These are phyloP conservation scores for Paspalum notatum DNA, from an alignment of 176 grass and related monocot species.

Conservation along the genomic window DNA sequence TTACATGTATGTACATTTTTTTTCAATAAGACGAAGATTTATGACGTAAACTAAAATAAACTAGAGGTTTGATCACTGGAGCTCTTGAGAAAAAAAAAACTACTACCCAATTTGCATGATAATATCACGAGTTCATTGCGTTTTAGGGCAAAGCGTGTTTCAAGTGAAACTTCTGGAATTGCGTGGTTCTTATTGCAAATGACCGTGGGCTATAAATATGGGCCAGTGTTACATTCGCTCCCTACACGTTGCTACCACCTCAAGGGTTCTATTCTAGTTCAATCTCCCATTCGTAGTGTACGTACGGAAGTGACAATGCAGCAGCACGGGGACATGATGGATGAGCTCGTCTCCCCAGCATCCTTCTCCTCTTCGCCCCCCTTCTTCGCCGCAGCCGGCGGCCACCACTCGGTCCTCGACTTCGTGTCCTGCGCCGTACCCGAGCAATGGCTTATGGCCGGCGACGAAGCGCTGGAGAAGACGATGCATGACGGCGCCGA, in stretches of 20 bases:
- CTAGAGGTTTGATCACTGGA: too few relatives aligned
- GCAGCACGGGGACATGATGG: background rate
- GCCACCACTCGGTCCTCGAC: slow-evolving; percentile 27
- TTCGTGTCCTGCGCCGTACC: slow-evolving; percentile 26
- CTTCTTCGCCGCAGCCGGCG: background rate
- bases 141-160: too few relatives aligned
- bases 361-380: slow-evolving; percentile 3
- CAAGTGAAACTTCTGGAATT: too few relatives aligned
- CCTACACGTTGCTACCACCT: background rate
- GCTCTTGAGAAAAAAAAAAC: too few relatives aligned
- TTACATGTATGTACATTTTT: too few relatives aligned
- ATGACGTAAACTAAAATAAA: too few relatives aligned
- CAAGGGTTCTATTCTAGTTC: background rate
- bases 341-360: background rate
- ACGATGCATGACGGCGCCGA: background rate
- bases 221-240: too few relatives aligned
- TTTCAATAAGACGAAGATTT: too few relatives aligned
- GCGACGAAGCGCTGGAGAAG: slow-evolving; percentile 4
- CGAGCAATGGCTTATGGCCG: slow-evolving; percentile 37
- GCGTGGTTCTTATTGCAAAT: too few relatives aligned
- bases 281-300: background rate
- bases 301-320: background rate
- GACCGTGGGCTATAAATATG: too few relatives aligned
- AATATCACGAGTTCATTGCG: too few relatives aligned
- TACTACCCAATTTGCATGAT: too few relatives aligned